Base-by-base conservation (phyloP, 805 yeast genomes). In the Myxozyma neotropica region DNA sequence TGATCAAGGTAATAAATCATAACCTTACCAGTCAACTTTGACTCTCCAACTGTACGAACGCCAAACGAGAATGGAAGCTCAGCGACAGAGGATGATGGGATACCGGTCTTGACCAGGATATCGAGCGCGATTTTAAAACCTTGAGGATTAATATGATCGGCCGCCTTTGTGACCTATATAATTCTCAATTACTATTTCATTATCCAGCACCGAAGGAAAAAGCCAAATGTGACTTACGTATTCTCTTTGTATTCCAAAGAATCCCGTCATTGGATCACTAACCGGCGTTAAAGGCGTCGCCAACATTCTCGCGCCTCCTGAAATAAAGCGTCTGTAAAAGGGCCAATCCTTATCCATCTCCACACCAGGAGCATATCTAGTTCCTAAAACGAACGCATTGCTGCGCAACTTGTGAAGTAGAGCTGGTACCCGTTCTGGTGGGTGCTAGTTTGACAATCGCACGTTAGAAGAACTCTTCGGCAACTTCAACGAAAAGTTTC, bases 291-390 rank as follows among this genome's bases (percentile, higher is more conserved):
- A 72, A 24, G 83, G 83, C 64, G 74, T 76, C 15, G 82, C 82
- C 68, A 80, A 67, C 67, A 75, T 68, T 66, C 83, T 75, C 13
- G 83, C 83, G 57, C 82, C 80, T 2, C 78, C 72, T 36, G 80
- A 76, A 55, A 80, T 79, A 36, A 80, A 76, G 67, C 83, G 77
- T 63, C 83, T 75, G 71, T 78, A 76, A 55, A 80, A 66, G 35
- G 82, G 82, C 83, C 83, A 80, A 65, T 79, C 81, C 68, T 79
- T 79, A 66, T 80, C 83, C 56, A 80, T 79, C 60, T 81, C 82
- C 47, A 80, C 83, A 63, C 82, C 82, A 40, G 80, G 80, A n/a
- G 82, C 82, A 58, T 80, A 80, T 70, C 83, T 74, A 36, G 83
- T 80, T 58, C 83, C 83, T 53, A 79, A 70, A 23, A 74, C 81